These are phyloP conservation scores for Salix caprea DNA, from an alignment of 345 rosid genomes.

Conservation along the genomic window DNA sequence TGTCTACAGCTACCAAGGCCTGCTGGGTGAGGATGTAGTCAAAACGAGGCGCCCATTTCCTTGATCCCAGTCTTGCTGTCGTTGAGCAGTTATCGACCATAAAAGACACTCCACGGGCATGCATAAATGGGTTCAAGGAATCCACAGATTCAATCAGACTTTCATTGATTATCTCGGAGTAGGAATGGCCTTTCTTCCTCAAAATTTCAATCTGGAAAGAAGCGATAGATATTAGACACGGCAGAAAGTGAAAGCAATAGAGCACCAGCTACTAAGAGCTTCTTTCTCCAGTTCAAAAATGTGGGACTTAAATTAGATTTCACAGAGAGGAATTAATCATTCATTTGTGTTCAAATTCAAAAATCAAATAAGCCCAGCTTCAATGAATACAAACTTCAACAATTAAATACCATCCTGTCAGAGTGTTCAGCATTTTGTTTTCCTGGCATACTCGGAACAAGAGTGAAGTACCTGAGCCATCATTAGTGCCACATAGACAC, in stretches of 20 bases:
- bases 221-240: background rate
- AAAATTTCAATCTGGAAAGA: slow-evolving; percentile 65
- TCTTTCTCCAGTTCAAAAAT: background rate
- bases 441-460: background rate
- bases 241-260: background rate
- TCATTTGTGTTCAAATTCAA: background rate
- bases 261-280: background rate
- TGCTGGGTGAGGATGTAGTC: slow-evolving; percentile 82
- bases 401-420: background rate
- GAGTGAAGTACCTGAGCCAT: slow-evolving; percentile 74
- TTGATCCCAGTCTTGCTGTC: slow-evolving; percentile 85
- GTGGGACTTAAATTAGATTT: background rate
- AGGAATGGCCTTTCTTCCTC: slow-evolving; percentile 96
- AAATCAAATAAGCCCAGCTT: background rate
- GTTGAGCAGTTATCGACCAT: slow-evolving; percentile 97
- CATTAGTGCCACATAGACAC: slow-evolving; percentile 87
- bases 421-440: background rate
- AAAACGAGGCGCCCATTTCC: slow-evolving; percentile 93
- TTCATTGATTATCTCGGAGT: slow-evolving; percentile 91
- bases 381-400: background rate
- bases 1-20: slow-evolving; percentile 71
- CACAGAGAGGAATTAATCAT: background rate
- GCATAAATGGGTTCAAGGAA: slow-evolving; percentile 93
- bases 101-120: slow-evolving; percentile 91
- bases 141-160: slow-evolving; percentile 90